Evolutionary conservation across 768 basidiomycete species (phyloP), one percentile per base, ranked within the genome.

Genomic region (Boletellus emodensis): DNA sequence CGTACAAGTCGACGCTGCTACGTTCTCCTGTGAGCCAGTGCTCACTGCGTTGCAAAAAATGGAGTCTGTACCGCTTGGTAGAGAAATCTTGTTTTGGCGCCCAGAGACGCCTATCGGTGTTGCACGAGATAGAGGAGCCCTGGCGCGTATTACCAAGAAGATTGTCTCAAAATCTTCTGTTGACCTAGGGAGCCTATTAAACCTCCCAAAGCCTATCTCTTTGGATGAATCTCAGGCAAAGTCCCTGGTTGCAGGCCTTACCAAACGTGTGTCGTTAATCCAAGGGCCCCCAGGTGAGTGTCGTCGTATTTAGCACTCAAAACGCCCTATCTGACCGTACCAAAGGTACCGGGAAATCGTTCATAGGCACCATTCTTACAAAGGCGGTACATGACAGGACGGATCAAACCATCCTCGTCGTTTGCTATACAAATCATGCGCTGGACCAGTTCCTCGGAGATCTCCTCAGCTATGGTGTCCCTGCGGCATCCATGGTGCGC

Each of bases 351-450:
- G 85, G 85, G 1, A 87, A 87, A 56, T 85, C 83, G 0, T 85
- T 85, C 57, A 80, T 87, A 38, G 85, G 85, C 0, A 78, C 81
- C 1, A 67, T 87, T 1, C 65, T 85, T 1, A 81, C 82, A 0
- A 87, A 85, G 49, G 65, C 74, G 3, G 62, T 85, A 10, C 76
- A 85, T 40, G 75, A 79, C 15, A 57, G 62, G 44, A 77, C 77
- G 0, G 5, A 51, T 0, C 65, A 71, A 35, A 78, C 64, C 0
- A 83, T 87, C 17, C 75, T 87, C 7, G 80, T 87, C 14, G 79
- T 84, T 28, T 86, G 84, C 57, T 86, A 79, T 49, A 87, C 84
- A 1, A 87, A 87, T 49, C 85, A 87, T 49, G 85, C 85, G 0
- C 72, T 87, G 0, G 85, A 87, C 58, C 80, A 85, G 50, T 82